Evolutionary conservation across 78 protist genomes (phyloP), one percentile per base, ranked within the genome.

Genomic region (Parvularia atlantis): DNA sequence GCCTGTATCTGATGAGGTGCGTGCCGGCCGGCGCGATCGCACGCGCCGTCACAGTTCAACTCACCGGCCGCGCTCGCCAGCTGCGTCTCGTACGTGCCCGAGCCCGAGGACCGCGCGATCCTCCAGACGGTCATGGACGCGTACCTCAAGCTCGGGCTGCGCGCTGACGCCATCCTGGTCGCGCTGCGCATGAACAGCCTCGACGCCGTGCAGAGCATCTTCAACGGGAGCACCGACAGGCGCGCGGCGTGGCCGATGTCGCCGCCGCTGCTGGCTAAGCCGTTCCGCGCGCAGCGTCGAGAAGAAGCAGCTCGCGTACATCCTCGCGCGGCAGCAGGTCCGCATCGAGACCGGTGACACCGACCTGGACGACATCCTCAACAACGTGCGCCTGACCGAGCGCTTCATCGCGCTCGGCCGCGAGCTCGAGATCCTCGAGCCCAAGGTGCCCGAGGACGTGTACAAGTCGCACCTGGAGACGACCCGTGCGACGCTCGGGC

Each of bases 401-500:
- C 44, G 64, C 69, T 95, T 82, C 82, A 76, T 63, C 17, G 71
- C 78, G 14, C 85, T 90, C 37, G 97, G 91, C 3, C 83, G 83
- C 22, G 97, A 95, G 30, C 80, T 96, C 48, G 99, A 93, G n/a
- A 68, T 92, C 73, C 26, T 80, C 60, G 97, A 91, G 64, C 85
- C 99, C 16, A 91, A 92, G 84, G n/a, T 78, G 1, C 97, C 99
- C 20, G 98, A 92, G 31, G 99, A 96, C 39, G 81, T 96, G 22
- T 96, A 84, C 91, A 91, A 92, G 82, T 30, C 87, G 13, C 88
- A 84, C 66, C 59, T 85, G 36, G 81, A 76, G 52, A 37, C 75
- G 58, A 73, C 54, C 16, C 68, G 68, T 20, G 5, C 60, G 43
- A 9, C 44, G n/a, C 14, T 50, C 26, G 56, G n/a, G 44, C 48